Conservation (phyloP, 2,329 filamentous ascomycete species). For the Phoma sp. region DNA sequence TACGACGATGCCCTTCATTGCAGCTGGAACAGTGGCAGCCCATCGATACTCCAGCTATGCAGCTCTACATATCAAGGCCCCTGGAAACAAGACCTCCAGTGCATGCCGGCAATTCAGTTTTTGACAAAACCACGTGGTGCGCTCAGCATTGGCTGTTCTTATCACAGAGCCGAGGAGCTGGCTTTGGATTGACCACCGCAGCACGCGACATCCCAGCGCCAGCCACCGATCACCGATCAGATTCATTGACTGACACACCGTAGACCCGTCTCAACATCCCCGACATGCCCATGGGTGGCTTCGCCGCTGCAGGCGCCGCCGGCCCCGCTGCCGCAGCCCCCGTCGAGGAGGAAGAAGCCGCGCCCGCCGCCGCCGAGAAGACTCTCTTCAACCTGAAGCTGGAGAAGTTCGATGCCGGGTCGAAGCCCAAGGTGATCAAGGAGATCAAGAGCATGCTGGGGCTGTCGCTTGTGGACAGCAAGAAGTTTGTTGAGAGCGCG, state of each 20-base stretch:
- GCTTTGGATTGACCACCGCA: too few species aligned
- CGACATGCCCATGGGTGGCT: slow-evolving; percentile 93
- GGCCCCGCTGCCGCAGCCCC: slow-evolving; percentile 67
- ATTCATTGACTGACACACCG: background rate
- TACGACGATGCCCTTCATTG: slow-evolving; percentile 50
- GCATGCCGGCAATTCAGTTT: too few species aligned
- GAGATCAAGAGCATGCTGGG: slow-evolving; percentile 97
- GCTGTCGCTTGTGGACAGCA: slow-evolving; percentile 95
- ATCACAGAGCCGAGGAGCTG: too few species aligned
- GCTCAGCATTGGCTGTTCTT: too few species aligned
- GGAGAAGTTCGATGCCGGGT: slow-evolving; percentile 80
- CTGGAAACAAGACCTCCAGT: too few species aligned
- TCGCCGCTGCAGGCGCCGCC: slow-evolving; percentile 72
- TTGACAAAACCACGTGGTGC: too few species aligned
- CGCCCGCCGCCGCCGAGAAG: slow-evolving; percentile 88
- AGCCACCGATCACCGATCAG: too few species aligned
- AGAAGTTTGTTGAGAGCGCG: slow-evolving; percentile 99
- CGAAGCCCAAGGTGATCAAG: slow-evolving; percentile 99
- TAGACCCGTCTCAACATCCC: slow-evolving; percentile 96
- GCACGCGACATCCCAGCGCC: too few species aligned
- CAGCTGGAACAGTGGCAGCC: background rate
- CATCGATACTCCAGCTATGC: too few species aligned
- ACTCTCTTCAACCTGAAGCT: slow-evolving; percentile 98
- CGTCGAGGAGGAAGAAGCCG: slow-evolving; percentile 82
- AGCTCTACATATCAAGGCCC: too few species aligned